Base-by-base conservation (phyloP, 192 early-diverging fungal species). In the Glomus cerebriforme region DNA sequence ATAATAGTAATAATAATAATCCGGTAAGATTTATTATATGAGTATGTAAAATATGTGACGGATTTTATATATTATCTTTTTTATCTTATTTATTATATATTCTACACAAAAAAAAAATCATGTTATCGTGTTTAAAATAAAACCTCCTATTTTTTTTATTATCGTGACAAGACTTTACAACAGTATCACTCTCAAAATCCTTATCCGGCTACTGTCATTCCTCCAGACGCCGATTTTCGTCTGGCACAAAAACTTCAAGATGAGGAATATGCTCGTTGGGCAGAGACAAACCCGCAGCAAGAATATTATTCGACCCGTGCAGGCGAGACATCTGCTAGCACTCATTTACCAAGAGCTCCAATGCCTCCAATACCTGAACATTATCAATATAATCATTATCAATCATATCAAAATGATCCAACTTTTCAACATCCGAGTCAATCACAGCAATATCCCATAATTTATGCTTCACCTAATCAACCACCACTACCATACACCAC, bases 221-320 rank as follows among this genome's bases (percentile, higher is more conserved):
- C 75, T 29, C 9, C 60, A 65, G 75, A 66, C 22, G 26, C 63
- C 27, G 75, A 77, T 47, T 77, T 47, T 66, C 75, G 75, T 47
- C 62, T 77, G 5, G 75, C 75, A 31, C 75, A 77, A 49, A 77
- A 77, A 47, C 75, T 77, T 66, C 75, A 77, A 43, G 75, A 77
- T 37, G 60, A 77, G 13, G 75, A 77, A 66, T 77, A 65, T 31
- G 62, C 75, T 26, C 31, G 9, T 12, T 77, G 75, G 75, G 62
- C 45, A 45, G 75, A 77, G 0, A 15, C 47, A 29, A 77, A 66
- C 64, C 75, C 13, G 29, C 39, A 54, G 24, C 37, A 75, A 19
- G 54, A 75, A 3, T 47, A 7, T 31, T 15, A 13, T 54, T 34
- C 13, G n/a, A 32, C 49, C 26, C 27, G 59, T 62, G 59, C 59